Evolutionary conservation across 805 yeast species (phyloP), one percentile per base, ranked within the genome.

Genomic region (Schizosaccharomyces osmophilus): DNA sequence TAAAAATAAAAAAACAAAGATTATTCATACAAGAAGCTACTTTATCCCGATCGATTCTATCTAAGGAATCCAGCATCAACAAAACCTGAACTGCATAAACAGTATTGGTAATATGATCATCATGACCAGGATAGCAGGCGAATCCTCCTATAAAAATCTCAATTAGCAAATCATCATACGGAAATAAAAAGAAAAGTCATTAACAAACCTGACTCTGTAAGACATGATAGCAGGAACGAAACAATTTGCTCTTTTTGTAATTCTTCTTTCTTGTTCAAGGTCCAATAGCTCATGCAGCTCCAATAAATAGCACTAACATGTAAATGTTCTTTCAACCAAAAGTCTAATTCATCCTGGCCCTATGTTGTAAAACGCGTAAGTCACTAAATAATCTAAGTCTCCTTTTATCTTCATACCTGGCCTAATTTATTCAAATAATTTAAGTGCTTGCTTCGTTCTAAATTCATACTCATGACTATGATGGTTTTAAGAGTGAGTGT

Each of bases 271-370:
- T 82, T 74, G 36, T 78, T 75, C 71, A 90, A 69, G 1, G 84
- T 71, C 60, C 79, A 78, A 41, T 89, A 71, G 0, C 96, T 87
- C 19, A 85, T 83, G 2, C 87, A 74, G 0, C 97, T 97, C 99
- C 99, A 93, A 70, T 93, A 93, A 0, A 93, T 77, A 1, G 97
- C 98, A 67, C 86, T 87, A 76, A 93, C 72, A 41, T 97, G 77
- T 60, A 93, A 74, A 70, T 93, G 97, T 68, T 93, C 97, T 11
- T 87, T 80, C 61, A 89, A 71, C 93, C 95, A 87, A 71, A 87
- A 89, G 66, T 84, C 88, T 36, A 82, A 73, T 68, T 83, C 78
- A 69, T 81, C 77, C 62, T 78, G 74, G 9, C 42, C 48, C 60
- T 87, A 88, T 17, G 13, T 45, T 17, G 51, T 45, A 17, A 45